These are phyloP conservation scores for Sodiomyces alkalinus DNA, from an alignment of 2,329 filamentous ascomycete species.

Conservation along the genomic window DNA sequence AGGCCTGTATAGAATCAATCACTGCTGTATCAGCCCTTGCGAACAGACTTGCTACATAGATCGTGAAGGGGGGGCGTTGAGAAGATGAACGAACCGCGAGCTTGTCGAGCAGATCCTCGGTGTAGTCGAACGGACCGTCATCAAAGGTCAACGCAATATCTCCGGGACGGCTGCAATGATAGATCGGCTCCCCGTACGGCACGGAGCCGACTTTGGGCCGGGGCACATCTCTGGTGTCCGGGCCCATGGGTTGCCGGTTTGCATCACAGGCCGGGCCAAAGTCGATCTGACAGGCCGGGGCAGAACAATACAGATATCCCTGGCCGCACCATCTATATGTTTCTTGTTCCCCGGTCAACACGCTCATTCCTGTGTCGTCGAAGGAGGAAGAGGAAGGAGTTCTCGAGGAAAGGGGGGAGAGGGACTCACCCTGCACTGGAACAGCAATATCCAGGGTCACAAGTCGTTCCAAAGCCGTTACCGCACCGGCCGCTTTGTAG, in stretches of 20 bases:
- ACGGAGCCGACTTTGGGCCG: slow-evolving; percentile 38
- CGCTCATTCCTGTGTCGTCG: no score
- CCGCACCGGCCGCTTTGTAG: slow-evolving; percentile 32
- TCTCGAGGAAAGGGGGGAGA: neutral
- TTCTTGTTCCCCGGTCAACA: no score
- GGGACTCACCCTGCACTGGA: slow-evolving; percentile 23
- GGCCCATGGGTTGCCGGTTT: slow-evolving; percentile 34
- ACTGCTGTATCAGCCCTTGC: no score
- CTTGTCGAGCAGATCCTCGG: slow-evolving; percentile 23
- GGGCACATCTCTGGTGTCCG: slow-evolving; percentile 35
- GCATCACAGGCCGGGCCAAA: slow-evolving; percentile 48
- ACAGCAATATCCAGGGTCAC: slow-evolving; percentile 21
- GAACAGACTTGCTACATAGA: neutral
- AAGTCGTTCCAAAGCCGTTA: slow-evolving; percentile 18
- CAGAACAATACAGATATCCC: slow-evolving; percentile 39
- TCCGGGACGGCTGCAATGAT: slow-evolving; percentile 37
- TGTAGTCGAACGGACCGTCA: slow-evolving; percentile 29
- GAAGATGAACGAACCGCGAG: slow-evolving; percentile 21
- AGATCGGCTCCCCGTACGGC: slow-evolving; percentile 41
- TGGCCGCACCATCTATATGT: slow-evolving; percentile 44
- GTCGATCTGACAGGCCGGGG: slow-evolving; percentile 45
- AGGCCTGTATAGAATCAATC: slow-evolving; percentile 22
- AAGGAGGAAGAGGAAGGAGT: slow-evolving; percentile 1
- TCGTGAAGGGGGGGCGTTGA: neutral
- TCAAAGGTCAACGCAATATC: slow-evolving; percentile 35